phyloP scores from a whole-genome alignment of 2,329 filamentous ascomycete species.

The Bipolaris cookei region DNA sequence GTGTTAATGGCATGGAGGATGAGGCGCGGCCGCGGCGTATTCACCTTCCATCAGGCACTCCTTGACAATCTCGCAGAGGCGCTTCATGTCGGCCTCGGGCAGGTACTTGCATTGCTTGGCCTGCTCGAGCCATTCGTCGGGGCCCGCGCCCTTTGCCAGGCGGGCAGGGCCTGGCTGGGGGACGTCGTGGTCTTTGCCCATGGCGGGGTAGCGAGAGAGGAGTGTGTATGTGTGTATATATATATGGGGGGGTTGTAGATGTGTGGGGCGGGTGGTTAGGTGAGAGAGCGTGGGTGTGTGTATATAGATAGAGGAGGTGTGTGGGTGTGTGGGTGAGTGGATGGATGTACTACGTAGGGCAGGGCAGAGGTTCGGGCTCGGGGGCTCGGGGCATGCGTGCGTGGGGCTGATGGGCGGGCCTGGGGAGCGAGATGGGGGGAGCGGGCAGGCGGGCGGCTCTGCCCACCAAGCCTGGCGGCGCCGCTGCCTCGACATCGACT shows the following conservation, averaged over 20 bases:
- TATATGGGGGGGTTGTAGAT: no score
- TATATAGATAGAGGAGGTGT: no score
- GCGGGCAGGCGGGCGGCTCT: no score
- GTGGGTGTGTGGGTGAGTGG: no score
- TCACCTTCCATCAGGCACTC: slow-evolving; percentile 97
- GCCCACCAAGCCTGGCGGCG: no score
- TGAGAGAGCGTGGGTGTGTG: not conserved
- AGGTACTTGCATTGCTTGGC: slow-evolving; percentile 98
- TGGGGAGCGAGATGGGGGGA: no score
- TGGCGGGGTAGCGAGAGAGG: slow-evolving; percentile 28
- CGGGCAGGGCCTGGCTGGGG: slow-evolving; percentile 92
- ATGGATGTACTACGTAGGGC: no score
- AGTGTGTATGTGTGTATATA: not conserved
- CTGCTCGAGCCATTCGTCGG: slow-evolving; percentile 95
- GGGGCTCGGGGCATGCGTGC: no score
- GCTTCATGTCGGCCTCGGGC: slow-evolving; percentile 96
- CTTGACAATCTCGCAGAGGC: slow-evolving; percentile 97
- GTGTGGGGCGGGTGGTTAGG: no score
- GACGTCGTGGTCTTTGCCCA: slow-evolving; percentile 65
- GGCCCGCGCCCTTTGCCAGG: slow-evolving; percentile 79
- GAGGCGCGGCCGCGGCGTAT: slow-evolving; percentile 20
- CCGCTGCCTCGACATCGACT: no score
- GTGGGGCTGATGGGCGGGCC: no score
- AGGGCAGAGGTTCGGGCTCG: no score
- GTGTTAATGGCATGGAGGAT: not conserved